These are phyloP conservation scores for Pochonia chlamydosporia DNA, from an alignment of 2,329 filamentous ascomycete species.

Conservation along the genomic window DNA sequence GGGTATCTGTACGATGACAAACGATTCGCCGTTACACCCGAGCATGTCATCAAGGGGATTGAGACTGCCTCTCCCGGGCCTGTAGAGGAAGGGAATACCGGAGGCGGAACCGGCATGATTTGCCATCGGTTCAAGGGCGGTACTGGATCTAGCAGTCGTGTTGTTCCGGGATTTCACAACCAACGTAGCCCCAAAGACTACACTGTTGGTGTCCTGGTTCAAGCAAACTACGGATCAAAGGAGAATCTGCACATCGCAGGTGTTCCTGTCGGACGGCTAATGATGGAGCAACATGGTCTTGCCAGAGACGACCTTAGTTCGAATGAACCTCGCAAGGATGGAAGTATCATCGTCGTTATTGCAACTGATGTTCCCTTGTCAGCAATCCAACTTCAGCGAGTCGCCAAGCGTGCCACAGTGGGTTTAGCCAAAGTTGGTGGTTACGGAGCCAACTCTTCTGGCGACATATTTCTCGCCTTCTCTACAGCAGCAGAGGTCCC, in stretches of 20 bases:
- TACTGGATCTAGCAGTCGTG: constrained; percentile 55
- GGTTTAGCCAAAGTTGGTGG: constrained; percentile 56
- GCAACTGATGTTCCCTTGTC: constrained; percentile 26
- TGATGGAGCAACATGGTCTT: constrained; percentile 26
- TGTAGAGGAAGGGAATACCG: constrained; percentile 57
- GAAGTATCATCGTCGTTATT: constrained; percentile 29
- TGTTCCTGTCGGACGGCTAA: constrained; percentile 54
- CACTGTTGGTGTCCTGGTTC: constrained; percentile 56
- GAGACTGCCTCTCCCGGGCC: constrained; percentile 40
- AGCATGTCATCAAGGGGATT: constrained; percentile 50
- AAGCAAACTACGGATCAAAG: constrained; percentile 58
- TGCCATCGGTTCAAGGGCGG: constrained; percentile 63
- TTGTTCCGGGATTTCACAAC: constrained; percentile 42
- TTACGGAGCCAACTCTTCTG: constrained; percentile 55
- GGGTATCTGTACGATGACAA: constrained; percentile 53
- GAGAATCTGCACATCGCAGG: constrained; percentile 53
- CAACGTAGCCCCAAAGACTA: constrained; percentile 36
- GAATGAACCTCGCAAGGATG: constrained; percentile 25
- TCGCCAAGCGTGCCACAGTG: constrained; percentile 56
- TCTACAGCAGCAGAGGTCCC: constrained; percentile 52
- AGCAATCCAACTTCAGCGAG: constrained; percentile 31
- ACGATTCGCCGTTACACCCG: constrained; percentile 47
- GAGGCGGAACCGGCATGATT: constrained; percentile 64
- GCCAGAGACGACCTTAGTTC: neutral
- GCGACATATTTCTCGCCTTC: constrained; percentile 63